phyloP scores from a whole-genome alignment of 805 yeast species.

The Zygoascus ofunaensis region DNA sequence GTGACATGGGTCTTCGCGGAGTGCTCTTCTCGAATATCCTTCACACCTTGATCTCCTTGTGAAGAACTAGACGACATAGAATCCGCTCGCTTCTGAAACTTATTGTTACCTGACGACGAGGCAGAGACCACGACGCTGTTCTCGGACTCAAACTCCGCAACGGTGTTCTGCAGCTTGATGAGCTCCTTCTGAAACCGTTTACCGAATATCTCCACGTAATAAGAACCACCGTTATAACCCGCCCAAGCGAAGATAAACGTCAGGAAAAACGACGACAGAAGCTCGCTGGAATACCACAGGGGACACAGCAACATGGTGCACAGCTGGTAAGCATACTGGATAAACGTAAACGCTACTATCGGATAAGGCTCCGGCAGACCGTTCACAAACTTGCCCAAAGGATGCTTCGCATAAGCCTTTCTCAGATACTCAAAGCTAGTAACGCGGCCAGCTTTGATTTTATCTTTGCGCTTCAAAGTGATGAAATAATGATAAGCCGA shows the following conservation, averaged over 20 bases:
- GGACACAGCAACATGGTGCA: slow-evolving; percentile 85
- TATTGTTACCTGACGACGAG: background rate
- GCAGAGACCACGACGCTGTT: background rate
- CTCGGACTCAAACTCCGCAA: slow-evolving; percentile 35
- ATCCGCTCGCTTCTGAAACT: background rate
- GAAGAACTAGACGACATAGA: background rate
- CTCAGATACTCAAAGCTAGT: slow-evolving; percentile 84
- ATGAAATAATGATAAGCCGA: slow-evolving; percentile 82
- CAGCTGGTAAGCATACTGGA: slow-evolving; percentile 82
- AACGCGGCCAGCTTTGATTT: slow-evolving; percentile 75
- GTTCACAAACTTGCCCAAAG: slow-evolving; percentile 70
- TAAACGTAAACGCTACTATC: slow-evolving; percentile 73
- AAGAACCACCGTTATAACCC: slow-evolving; percentile 88
- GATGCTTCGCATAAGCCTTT: slow-evolving; percentile 53
- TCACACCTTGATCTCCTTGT: background rate
- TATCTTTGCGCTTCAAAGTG: slow-evolving; percentile 66
- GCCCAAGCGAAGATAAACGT: slow-evolving; percentile 69
- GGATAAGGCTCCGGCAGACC: slow-evolving; percentile 77
- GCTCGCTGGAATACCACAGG: slow-evolving; percentile 67
- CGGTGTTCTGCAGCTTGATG: slow-evolving; percentile 55
- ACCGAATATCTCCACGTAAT: slow-evolving; percentile 87
- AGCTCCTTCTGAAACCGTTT: slow-evolving; percentile 84
- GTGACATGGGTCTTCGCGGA: background rate
- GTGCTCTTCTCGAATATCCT: background rate
- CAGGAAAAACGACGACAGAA: slow-evolving; percentile 59